These are phyloP conservation scores for Lepidopterella palustris DNA, from an alignment of 495 filamentous ascomycete species.

Conservation along the genomic window DNA sequence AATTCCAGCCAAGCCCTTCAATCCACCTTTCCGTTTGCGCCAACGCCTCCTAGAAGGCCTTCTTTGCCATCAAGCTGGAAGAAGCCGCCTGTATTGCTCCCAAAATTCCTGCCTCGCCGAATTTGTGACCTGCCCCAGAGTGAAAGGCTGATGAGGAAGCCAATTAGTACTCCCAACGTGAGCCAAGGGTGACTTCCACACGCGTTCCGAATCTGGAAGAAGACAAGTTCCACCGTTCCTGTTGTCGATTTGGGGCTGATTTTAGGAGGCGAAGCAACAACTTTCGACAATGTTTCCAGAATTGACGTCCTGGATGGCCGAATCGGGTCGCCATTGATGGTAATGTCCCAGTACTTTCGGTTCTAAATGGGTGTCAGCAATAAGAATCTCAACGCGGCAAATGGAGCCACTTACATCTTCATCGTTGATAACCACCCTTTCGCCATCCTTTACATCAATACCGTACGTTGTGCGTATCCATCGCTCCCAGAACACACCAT, in stretches of 20 bases:
- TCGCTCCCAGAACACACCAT: constrained; percentile 93
- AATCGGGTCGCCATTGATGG: constrained; percentile 79
- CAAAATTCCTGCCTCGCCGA: constrained; percentile 31
- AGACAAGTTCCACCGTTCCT: constrained; percentile 64
- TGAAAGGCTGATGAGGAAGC: constrained; percentile 43
- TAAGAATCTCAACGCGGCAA: neutral
- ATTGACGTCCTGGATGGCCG: constrained; percentile 89
- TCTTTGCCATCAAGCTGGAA: constrained; percentile 76
- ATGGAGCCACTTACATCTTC: constrained; percentile 68
- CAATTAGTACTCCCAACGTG: constrained; percentile 54
- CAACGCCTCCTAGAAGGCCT: constrained; percentile 53
- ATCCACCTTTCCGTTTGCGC: constrained; percentile 69
- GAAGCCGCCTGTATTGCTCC: constrained; percentile 53
- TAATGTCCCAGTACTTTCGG: constrained; percentile 90
- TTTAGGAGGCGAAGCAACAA: constrained; percentile 62
- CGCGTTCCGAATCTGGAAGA: constrained; percentile 66
- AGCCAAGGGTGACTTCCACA: constrained; percentile 67
- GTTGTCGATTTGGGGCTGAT: constrained; percentile 83
- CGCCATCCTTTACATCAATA: constrained; percentile 75
- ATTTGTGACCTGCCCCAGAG: constrained; percentile 43
- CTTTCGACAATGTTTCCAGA: constrained; percentile 83
- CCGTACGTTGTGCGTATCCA: constrained; percentile 95
- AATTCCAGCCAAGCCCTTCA: constrained; percentile 31
- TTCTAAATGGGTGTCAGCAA: constrained; percentile 47
- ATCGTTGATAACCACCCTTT: constrained; percentile 93